Evolutionary conservation across 2,329 filamentous ascomycete species (phyloP).

Genomic region (Aureobasidium zeae): DNA sequence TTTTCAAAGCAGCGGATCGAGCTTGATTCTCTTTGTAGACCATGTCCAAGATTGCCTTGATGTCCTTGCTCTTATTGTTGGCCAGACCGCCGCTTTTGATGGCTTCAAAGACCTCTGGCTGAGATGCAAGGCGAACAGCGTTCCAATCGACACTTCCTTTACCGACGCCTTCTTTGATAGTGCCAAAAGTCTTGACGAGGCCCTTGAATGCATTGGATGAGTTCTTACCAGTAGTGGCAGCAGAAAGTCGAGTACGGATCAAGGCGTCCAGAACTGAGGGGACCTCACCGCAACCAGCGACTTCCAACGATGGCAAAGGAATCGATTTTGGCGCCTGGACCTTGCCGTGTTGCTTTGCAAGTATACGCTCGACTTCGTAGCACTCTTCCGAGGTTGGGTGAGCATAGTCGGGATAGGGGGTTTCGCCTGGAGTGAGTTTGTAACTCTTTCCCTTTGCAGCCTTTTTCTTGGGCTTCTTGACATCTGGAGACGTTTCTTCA

Average conservation of each 20-base stretch:
- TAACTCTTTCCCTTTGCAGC: slow-evolving; percentile 35
- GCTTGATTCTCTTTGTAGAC: slow-evolving; percentile 59
- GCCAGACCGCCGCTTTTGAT: slow-evolving; percentile 65
- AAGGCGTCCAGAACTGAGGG: slow-evolving; percentile 56
- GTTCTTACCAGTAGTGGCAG: slow-evolving; percentile 50
- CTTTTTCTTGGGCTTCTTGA: slow-evolving; percentile 29
- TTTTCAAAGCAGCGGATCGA: slow-evolving; percentile 43
- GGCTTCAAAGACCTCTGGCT: slow-evolving; percentile 55
- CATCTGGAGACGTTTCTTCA: neutral
- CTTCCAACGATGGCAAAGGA: slow-evolving; percentile 58
- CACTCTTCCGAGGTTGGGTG: slow-evolving; percentile 61
- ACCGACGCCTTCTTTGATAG: slow-evolving; percentile 52
- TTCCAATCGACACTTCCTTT: slow-evolving; percentile 70
- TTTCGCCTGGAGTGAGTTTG: slow-evolving; percentile 39
- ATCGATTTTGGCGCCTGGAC: slow-evolving; percentile 56
- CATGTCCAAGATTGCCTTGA: slow-evolving; percentile 64
- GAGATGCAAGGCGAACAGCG: slow-evolving; percentile 51
- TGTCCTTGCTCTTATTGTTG: slow-evolving; percentile 59
- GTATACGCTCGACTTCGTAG: slow-evolving; percentile 55
- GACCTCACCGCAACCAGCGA: slow-evolving; percentile 62
- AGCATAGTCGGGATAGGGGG: slow-evolving; percentile 59
- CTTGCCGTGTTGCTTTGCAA: slow-evolving; percentile 57
- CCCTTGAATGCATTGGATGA: slow-evolving; percentile 58
- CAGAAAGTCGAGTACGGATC: slow-evolving; percentile 53
- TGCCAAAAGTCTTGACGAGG: slow-evolving; percentile 55